These are phyloP conservation scores for Rhododendron vialii DNA, from an alignment of 148 eudicot genomes.

Conservation along the genomic window DNA sequence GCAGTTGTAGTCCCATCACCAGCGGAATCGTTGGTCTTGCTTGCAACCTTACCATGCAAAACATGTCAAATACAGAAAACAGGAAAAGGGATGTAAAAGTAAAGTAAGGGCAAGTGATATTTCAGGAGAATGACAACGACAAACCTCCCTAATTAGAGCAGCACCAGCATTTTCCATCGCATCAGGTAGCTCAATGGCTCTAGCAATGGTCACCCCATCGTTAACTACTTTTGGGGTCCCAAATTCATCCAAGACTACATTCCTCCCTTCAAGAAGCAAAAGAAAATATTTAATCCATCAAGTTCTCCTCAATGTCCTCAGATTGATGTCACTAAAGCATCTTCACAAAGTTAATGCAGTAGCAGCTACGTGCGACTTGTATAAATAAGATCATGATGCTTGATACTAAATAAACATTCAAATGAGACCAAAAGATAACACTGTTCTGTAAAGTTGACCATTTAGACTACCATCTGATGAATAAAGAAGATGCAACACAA, in stretches of 20 bases:
- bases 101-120: neutral
- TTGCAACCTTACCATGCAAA: constrained; percentile 59
- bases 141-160: constrained; percentile 88
- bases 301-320: neutral
- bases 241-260: constrained; percentile 91
- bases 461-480: neutral
- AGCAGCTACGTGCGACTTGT: neutral
- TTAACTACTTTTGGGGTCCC: constrained; percentile 89
- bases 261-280: constrained; percentile 58
- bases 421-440: neutral
- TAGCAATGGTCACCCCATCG: constrained; percentile 96
- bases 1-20: constrained; percentile 99
- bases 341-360: neutral
- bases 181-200: constrained; percentile 95
- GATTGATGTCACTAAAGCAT: neutral
- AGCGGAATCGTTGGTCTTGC: constrained; percentile 96
- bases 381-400: neutral
- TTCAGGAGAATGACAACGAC: neutral
- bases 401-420: neutral
- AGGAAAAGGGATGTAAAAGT: neutral
- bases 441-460: neutral
- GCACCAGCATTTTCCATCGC: constrained; percentile 99
- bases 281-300: constrained; percentile 1
- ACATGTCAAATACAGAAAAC: neutral
- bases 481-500: neutral